Evolutionary conservation across 805 yeast species (phyloP).

Genomic region (Candida ipomoeae): DNA sequence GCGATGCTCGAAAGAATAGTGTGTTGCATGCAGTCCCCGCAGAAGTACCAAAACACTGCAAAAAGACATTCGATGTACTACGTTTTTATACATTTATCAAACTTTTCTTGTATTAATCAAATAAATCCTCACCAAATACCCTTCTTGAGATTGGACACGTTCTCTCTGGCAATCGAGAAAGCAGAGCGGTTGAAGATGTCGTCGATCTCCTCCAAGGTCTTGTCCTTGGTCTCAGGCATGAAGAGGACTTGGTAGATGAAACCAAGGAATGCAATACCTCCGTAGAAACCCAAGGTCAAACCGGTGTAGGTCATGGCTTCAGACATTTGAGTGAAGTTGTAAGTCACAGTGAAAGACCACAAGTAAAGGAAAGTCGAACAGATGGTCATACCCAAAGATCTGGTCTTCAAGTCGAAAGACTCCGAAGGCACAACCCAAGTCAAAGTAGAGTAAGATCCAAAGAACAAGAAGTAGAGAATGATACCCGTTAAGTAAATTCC

Average conservation of each 20-base stretch:
- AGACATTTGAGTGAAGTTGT: constrained; percentile 57
- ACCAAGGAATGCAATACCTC: constrained; percentile 61
- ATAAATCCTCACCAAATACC: constrained; percentile 12
- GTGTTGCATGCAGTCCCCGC: neutral
- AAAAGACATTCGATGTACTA: too few species aligned
- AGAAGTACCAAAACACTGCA: neutral
- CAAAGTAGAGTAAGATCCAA: constrained; percentile 61
- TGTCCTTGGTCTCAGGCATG: constrained; percentile 71
- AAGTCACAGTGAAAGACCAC: constrained; percentile 62
- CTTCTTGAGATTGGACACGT: constrained; percentile 28
- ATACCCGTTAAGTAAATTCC: constrained; percentile 62
- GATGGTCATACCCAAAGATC: constrained; percentile 64
- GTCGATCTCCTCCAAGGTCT: constrained; percentile 69
- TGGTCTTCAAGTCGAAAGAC: constrained; percentile 53
- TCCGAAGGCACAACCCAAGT: constrained; percentile 71
- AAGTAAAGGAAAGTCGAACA: constrained; percentile 52
- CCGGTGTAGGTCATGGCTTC: constrained; percentile 58
- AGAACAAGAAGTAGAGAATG: constrained; percentile 60
- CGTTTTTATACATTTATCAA: neutral
- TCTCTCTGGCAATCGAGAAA: constrained; percentile 29
- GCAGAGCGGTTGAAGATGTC: constrained; percentile 54
- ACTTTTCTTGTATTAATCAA: neutral
- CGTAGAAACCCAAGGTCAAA: constrained; percentile 61
- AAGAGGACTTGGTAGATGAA: constrained; percentile 49
- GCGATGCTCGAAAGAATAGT: neutral